Evolutionary conservation across 306 rosid species (phyloP).

Genomic region (Quercus dentata): DNA sequence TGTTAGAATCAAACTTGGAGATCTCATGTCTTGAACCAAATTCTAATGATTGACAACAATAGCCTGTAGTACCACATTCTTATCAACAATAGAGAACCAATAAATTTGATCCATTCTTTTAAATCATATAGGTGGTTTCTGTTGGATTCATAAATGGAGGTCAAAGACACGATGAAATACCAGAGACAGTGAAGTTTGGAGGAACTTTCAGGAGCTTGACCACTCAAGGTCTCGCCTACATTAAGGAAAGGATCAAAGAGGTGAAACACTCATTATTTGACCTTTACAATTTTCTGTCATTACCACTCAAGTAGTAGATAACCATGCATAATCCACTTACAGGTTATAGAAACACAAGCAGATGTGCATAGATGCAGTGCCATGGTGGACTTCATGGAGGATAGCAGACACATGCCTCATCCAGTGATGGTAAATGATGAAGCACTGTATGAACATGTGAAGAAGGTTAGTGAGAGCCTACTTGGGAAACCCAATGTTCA

Average conservation of each 20-base stretch:
- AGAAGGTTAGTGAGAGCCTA: slow-evolving; percentile 39
- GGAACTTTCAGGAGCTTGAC: slow-evolving; percentile 38
- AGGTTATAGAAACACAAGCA: slow-evolving; percentile 44
- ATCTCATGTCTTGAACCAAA: not conserved
- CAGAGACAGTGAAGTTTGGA: slow-evolving; percentile 27
- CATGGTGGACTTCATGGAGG: slow-evolving; percentile 50
- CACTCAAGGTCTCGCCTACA: slow-evolving; percentile 27
- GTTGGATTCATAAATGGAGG: slow-evolving; percentile 38
- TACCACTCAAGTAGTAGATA: not conserved
- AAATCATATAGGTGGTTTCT: slow-evolving; percentile 33
- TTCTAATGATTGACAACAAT: not conserved
- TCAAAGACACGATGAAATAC: slow-evolving; percentile 23
- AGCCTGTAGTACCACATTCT: not conserved
- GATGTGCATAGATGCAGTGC: slow-evolving; percentile 35
- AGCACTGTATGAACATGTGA: slow-evolving; percentile 38
- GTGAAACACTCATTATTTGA: slow-evolving; percentile 4
- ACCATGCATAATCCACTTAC: not conserved
- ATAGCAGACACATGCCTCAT: slow-evolving; percentile 21
- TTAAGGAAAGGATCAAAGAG: slow-evolving; percentile 41
- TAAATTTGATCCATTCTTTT: not conserved
- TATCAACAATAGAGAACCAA: not conserved
- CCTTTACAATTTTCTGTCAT: not conserved
- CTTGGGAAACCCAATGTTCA: slow-evolving; percentile 41
- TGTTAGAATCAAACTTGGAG: not conserved
- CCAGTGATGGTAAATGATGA: slow-evolving; percentile 47